phyloP scores from a whole-genome alignment of 768 basidiomycete species.

The Kwoniella sp. region DNA sequence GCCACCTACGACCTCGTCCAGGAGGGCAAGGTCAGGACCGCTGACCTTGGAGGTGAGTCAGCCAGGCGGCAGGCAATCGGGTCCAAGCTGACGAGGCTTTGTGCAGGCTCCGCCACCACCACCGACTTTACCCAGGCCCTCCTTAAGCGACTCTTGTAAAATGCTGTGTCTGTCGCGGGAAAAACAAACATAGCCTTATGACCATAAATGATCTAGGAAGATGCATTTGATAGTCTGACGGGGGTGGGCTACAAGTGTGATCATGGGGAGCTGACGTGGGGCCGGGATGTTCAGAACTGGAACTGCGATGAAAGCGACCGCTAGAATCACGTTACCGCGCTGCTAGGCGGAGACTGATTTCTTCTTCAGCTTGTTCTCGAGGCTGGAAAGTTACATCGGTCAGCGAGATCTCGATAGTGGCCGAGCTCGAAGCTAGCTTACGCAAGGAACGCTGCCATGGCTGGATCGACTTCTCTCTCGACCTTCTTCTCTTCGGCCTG shows the following conservation, averaged over 20 bases:
- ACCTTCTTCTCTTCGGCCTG: conserved; percentile 15
- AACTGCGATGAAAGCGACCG: too few relatives aligned
- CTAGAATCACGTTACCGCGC: not conserved
- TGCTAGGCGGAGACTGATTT: conserved; percentile 6
- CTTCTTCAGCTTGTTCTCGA: conserved; percentile 41
- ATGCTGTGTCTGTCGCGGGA: too few relatives aligned
- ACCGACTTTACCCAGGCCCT: conserved; percentile 92
- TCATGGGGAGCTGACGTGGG: too few relatives aligned
- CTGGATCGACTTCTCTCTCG: conserved; percentile 46
- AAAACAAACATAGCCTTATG: too few relatives aligned
- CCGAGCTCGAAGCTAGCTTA: conserved; percentile 11
- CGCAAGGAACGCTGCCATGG: conserved; percentile 67
- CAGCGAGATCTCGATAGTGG: too few relatives aligned
- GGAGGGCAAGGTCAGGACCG: conserved; percentile 79
- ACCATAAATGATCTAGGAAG: too few relatives aligned
- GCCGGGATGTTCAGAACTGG: too few relatives aligned
- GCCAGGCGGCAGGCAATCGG: too few relatives aligned
- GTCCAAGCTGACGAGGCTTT: not conserved
- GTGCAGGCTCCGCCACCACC: conserved; percentile 74
- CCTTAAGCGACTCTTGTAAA: conserved; percentile 64
- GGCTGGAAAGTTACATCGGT: conserved; percentile 9
- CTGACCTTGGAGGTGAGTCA: conserved; percentile 88
- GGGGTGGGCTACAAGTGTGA: too few relatives aligned
- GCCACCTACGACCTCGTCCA: conserved; percentile 91
- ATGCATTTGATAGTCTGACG: too few relatives aligned